phyloP scores from a whole-genome alignment of 2,329 filamentous ascomycete genomes.

The Cryphonectria naterciae region DNA sequence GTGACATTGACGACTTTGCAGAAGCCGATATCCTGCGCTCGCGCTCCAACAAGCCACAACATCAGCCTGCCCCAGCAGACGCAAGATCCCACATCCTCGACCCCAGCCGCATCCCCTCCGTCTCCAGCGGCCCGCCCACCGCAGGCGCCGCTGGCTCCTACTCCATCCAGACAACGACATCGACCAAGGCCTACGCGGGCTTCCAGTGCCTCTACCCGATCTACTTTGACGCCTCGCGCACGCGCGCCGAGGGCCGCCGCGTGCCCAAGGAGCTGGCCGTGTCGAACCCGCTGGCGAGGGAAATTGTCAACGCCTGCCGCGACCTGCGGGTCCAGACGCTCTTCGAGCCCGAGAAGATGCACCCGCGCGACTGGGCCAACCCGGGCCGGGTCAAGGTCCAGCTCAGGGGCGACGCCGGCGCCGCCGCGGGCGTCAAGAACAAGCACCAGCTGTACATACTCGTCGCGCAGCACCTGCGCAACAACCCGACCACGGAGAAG shows the following conservation, averaged over 20 bases:
- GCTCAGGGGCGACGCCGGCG: constrained; percentile 55
- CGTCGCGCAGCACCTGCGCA: constrained; percentile 74
- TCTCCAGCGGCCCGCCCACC: constrained; percentile 39
- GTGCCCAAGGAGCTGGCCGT: constrained; percentile 76
- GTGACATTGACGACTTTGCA: constrained; percentile 71
- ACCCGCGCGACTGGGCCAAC: constrained; percentile 98
- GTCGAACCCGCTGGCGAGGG: constrained; percentile 81
- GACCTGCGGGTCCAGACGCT: constrained; percentile 72
- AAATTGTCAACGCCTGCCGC: constrained; percentile 85
- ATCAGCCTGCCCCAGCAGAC: constrained; percentile 21
- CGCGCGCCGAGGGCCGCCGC: constrained; percentile 78
- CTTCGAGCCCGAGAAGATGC: constrained; percentile 88
- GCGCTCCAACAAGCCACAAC: constrained; percentile 35
- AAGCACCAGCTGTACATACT: constrained; percentile 89
- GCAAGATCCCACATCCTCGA: constrained; percentile 38
- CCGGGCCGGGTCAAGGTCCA: constrained; percentile 85
- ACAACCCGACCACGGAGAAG: constrained; percentile 76
- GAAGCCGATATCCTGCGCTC: constrained; percentile 60
- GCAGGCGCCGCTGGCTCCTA: constrained; percentile 29
- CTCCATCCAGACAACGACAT: constrained; percentile 39
- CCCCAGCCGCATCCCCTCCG: constrained; percentile 44
- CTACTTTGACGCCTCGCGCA: constrained; percentile 84
- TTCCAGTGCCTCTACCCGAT: constrained; percentile 93
- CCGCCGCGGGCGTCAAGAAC: constrained; percentile 61
- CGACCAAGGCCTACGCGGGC: constrained; percentile 65